phyloP scores from a whole-genome alignment of 371 early-diverging fungal species.

The Circinella umbellata region DNA sequence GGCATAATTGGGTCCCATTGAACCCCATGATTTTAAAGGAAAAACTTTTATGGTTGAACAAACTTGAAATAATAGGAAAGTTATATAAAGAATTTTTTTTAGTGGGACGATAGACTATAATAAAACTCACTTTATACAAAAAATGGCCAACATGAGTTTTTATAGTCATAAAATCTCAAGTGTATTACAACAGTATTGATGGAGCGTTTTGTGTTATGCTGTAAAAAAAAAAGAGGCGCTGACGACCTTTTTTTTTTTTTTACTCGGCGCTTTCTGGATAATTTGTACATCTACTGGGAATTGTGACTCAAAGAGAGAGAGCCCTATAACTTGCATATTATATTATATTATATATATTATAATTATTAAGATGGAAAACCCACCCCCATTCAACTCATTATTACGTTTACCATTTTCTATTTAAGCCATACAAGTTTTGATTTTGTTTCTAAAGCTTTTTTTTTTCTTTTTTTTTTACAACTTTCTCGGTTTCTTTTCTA shows the following conservation, averaged over 20 bases:
- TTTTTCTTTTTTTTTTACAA: conserved; percentile 17
- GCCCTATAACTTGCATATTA: neutral
- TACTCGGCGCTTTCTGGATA: conserved; percentile 6
- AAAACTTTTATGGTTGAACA: neutral
- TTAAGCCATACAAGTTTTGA: conserved; percentile 5
- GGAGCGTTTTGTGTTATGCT: conserved; percentile 2
- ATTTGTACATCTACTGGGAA: conserved; percentile 8
- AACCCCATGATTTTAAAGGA: conserved; percentile 19
- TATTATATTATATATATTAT: no score
- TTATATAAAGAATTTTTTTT: neutral
- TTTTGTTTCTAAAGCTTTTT: conserved; percentile 4
- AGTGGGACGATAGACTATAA: neutral
- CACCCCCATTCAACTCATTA: no score
- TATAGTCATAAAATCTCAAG: neutral
- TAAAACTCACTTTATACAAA: no score
- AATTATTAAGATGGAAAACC: no score
- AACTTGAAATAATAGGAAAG: neutral
- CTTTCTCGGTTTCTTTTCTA: conserved; percentile 3
- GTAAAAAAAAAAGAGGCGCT: neutral
- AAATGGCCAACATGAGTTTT: no score
- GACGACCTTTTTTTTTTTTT: conserved; percentile 5
- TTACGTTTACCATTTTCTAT: neutral
- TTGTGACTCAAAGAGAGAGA: conserved; percentile 9
- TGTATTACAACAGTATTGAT: neutral
- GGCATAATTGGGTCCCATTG: conserved; percentile 6